Conservation (phyloP, 176 grass and related monocot genomes). For the Otatea glauca region DNA sequence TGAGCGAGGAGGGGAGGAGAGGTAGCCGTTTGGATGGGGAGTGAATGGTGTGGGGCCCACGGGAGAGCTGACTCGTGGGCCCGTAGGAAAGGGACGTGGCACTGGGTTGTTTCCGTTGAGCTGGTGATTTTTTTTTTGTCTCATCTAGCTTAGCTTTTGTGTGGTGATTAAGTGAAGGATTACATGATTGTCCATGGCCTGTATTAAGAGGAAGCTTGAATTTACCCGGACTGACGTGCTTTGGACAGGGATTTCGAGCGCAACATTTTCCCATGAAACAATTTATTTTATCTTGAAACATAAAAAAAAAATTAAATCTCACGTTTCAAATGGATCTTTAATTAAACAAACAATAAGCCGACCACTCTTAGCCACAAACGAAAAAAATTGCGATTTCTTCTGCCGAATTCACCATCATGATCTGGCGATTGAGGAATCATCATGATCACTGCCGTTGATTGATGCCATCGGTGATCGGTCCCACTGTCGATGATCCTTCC, state of each 20-base stretch:
- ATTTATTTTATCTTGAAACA: too few species aligned
- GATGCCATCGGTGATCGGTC: neutral
- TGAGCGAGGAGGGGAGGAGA: neutral
- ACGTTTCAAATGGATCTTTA: too few species aligned
- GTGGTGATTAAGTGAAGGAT: neutral
- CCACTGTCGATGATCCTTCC: neutral
- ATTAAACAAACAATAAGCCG: too few species aligned
- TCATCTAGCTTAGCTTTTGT: neutral
- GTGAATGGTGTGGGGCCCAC: neutral
- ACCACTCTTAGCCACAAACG: neutral
- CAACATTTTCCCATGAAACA: too few species aligned
- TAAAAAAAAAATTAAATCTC: too few species aligned
- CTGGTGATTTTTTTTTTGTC: neutral
- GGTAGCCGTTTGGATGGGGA: conserved; percentile 31
- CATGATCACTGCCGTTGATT: neutral
- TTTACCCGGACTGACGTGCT: neutral
- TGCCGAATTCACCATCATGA: neutral
- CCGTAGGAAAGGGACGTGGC: neutral
- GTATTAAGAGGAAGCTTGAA: too few species aligned
- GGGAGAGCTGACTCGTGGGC: conserved; percentile 2
- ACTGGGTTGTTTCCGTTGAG: neutral
- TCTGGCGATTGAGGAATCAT: neutral
- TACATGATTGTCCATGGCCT: neutral
- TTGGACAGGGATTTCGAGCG: too few species aligned
- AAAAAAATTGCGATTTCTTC: neutral